Base-by-base conservation (phyloP, 225 moss, liverwort and hornwort genomes). In the Sphagnum contortum region DNA sequence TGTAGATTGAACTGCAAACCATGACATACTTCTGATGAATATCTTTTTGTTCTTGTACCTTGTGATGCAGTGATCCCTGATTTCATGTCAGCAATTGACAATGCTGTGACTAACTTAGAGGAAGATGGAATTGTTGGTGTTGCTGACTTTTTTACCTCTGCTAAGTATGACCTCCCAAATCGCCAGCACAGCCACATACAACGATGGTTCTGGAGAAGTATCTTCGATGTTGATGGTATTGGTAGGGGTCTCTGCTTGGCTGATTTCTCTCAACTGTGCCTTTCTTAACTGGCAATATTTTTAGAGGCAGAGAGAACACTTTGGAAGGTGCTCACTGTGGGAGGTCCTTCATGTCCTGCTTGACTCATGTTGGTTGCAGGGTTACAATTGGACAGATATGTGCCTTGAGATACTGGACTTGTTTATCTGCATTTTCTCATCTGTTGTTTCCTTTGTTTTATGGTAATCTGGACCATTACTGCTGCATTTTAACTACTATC, bases 151-250 rank as follows among this genome's bases (percentile, higher is more conserved):
- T 93, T 89, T 76, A 98, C 98, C 9, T 98, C 98, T 8, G 77
- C 91, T 59, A 98, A 98, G 71, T 93, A 85, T 71, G 98, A 98
- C 69, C 83, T 93, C 2, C 93, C 98, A 47, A 98, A 91, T 58
- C 85, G 98, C 52, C 98, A 98, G 79, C 98, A 98, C 70, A 77
- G 87, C 12, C 89, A 82, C 49, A 3, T 82, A 8, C 80, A 91
- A 70, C 81, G 98, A 8, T 98, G 84, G 91, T 98, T 98, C 71
- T 98, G 98, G 98, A 83, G 93, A 56, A 79, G 85, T 64, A 63
- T 88, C 55, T 98, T 93, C 52, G 98, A 98, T 60, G 87, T 81
- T 12, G 93, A 91, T 50, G 93, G 93, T 62, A 91, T 93, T 64
- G 89, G 84, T 85, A 71, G 29, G 29, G 29, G 29, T 29, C 29